phyloP scores from a whole-genome alignment of 768 basidiomycete species.

The Suillus subluteus region DNA sequence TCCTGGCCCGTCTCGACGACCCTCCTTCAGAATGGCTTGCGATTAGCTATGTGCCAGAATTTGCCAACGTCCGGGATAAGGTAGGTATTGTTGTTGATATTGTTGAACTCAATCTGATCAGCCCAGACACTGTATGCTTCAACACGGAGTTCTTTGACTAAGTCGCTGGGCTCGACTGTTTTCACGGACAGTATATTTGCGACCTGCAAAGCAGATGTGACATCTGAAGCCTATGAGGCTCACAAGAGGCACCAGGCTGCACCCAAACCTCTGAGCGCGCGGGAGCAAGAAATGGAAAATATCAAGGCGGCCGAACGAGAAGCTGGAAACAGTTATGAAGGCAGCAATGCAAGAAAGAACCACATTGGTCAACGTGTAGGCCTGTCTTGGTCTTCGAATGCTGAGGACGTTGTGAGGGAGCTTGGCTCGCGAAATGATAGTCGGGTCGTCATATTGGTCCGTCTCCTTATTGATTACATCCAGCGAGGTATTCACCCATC shows the following conservation, averaged over 20 bases:
- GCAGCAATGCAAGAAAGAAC: constrained; percentile 55
- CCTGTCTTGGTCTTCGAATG: constrained; percentile 68
- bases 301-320: constrained; percentile 77
- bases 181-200: constrained; percentile 82
- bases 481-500: neutral
- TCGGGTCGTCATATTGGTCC: constrained; percentile 68
- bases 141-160: constrained; percentile 68
- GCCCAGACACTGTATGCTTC: constrained; percentile 88
- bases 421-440: constrained; percentile 53
- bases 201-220: constrained; percentile 69
- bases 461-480: constrained; percentile 27
- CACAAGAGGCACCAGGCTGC: constrained; percentile 74
- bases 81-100: constrained; percentile 37
- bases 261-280: constrained; percentile 79
- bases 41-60: constrained; percentile 82
- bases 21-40: constrained; percentile 70
- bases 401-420: constrained; percentile 63
- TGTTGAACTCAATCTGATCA: neutral
- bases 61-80: constrained; percentile 82
- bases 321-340: constrained; percentile 56
- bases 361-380: constrained; percentile 65
- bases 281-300: constrained; percentile 82
- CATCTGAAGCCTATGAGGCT: constrained; percentile 68
- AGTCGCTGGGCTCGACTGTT: constrained; percentile 70
- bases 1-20: constrained; percentile 67